Evolutionary conservation across 106 monocot species (phyloP).

Genomic region (Apostasia ramifera): DNA sequence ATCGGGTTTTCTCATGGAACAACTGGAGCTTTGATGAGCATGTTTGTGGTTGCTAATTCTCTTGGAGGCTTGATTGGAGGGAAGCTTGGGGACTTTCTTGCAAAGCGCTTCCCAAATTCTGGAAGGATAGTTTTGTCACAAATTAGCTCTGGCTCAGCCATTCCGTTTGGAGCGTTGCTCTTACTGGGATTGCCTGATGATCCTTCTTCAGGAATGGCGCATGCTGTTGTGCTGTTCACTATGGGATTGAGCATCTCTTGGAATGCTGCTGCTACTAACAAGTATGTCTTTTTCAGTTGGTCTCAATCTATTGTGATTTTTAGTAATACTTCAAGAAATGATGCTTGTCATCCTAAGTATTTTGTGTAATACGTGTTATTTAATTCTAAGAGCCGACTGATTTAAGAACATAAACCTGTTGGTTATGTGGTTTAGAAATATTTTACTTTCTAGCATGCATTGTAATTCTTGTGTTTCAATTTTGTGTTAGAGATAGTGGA

Average conservation of each 20-base stretch:
- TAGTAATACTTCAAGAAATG: not conserved
- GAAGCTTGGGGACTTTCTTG: constrained; percentile 70
- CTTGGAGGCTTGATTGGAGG: constrained; percentile 79
- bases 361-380: too few relatives aligned
- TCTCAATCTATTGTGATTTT: not conserved
- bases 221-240: constrained; percentile 60
- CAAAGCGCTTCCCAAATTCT: constrained; percentile 53
- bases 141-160: constrained; percentile 74
- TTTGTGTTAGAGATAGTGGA: too few relatives aligned
- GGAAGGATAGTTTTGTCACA: constrained; percentile 89
- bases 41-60: constrained; percentile 50
- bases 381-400: too few relatives aligned
- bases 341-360: too few relatives aligned
- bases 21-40: constrained; percentile 55
- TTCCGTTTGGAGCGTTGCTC: constrained; percentile 71
- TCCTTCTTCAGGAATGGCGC: constrained; percentile 35
- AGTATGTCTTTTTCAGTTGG: constrained; percentile 29
- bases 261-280: constrained; percentile 91
- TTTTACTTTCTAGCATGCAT: too few relatives aligned
- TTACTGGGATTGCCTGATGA: constrained; percentile 68
- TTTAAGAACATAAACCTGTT: too few relatives aligned
- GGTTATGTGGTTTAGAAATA: too few relatives aligned
- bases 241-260: constrained; percentile 88
- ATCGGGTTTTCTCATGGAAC: constrained; percentile 70
- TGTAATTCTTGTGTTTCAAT: too few relatives aligned